Evolutionary conservation across 2,329 filamentous ascomycete genomes (phyloP), one percentile per base, ranked within the genome.

Genomic region (Sporothrix schenckii): DNA sequence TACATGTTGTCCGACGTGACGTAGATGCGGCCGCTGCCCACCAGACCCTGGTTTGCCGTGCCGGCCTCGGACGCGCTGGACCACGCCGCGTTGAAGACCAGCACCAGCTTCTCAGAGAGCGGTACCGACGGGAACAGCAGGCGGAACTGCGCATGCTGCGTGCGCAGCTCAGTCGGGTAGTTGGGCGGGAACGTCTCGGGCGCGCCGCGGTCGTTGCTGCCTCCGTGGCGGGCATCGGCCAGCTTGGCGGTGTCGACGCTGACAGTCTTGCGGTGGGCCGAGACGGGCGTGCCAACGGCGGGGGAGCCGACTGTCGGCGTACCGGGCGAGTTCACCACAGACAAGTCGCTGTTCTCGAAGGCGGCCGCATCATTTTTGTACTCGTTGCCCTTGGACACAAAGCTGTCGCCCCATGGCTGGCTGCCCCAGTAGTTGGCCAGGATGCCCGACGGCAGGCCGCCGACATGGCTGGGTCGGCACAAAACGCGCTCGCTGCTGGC

Each of bases 351-450:
- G 19, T 34, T 65, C 19, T 65, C 66, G 21, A 66, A n/a, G 4
- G 52, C 65, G n/a, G 50, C 49, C 2, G 39, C 27, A 4, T 58
- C 56, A 63, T 79, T 78, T 3, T 16, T 24, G n/a, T 49, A 50
- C 4, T 54, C 68, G 47, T 16, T 21, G 10, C 67, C 70, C 7
- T 53, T 41, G 27, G 66, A 13, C 16, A 75, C 73, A 9, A 73
- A 75, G 6, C 75, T 75, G 0, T 77, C 75, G 56, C 78, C 80
- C 92, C 93, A 97, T 61, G 93, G 90, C 70, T 89, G 91, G 76
- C 90, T 96, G 66, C 94, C 94, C 94, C 94, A 98, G 70, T 96
- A 87, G 78, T 98, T 98, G 44, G 94, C 94, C 83, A 97, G 88
- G 72, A 97, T 89, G 16, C 92, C 93, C 66, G 91, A 92, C 0